Evolutionary conservation across 441 rosid genomes (phyloP).

Genomic region (Aquilaria agallochum): DNA sequence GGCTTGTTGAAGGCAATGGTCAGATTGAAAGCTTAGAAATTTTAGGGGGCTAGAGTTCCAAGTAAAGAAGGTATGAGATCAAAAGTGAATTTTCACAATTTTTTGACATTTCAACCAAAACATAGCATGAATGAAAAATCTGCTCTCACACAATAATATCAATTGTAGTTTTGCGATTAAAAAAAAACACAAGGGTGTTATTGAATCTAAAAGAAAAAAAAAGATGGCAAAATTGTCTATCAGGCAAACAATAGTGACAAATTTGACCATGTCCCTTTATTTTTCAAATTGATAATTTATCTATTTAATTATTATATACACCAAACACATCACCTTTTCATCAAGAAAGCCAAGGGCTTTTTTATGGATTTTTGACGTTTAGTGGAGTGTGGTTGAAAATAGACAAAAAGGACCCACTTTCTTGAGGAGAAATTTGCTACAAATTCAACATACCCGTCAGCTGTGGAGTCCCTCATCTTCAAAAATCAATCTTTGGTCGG

Average conservation of each 20-base stretch:
- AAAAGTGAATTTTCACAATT: no score
- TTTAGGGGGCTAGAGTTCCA: no score
- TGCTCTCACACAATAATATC: no score
- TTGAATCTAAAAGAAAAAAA: no score
- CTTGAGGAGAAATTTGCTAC: slow-evolving; percentile 11
- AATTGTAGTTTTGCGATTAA: no score
- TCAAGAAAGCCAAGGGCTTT: slow-evolving; percentile 7
- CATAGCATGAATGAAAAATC: no score
- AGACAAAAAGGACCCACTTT: slow-evolving; percentile 27
- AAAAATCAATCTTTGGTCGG: slow-evolving; percentile 7
- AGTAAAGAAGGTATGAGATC: no score
- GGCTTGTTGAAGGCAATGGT: no score
- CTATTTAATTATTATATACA: neutral
- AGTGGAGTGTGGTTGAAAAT: slow-evolving; percentile 32
- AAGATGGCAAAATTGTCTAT: no score
- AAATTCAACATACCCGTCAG: slow-evolving; percentile 22
- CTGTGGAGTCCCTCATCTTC: slow-evolving; percentile 4
- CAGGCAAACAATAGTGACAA: neutral
- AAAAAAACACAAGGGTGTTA: no score
- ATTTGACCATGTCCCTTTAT: slow-evolving; percentile 1
- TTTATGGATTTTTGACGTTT: slow-evolving; percentile 25
- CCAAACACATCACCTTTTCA: slow-evolving; percentile 10
- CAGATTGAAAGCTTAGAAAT: no score
- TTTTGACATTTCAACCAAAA: no score
- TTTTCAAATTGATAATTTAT: neutral